Evolutionary conservation across 164 flowering plant species (phyloP), one percentile per base, ranked within the genome.

Genomic region (Liquidambar formosana): DNA sequence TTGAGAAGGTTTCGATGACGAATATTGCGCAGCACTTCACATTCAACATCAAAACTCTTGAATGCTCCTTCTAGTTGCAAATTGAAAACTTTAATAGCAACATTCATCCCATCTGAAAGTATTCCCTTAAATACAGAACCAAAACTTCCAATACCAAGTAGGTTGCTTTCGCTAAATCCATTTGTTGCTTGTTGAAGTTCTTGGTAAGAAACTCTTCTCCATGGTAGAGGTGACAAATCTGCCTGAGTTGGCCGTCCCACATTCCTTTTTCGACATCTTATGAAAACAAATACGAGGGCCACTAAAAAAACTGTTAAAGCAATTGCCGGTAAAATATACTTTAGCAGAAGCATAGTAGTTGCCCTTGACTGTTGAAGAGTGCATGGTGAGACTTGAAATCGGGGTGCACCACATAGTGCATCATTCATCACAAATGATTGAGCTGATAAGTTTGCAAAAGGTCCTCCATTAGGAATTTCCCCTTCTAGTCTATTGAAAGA

Each of bases 401-500:
- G 28, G 18, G 79, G 49, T 0, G 70, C 12, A 28, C 81, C 78
- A 46, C 81, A 79, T 0, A 79, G 75, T 1, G 52, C 79, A 8
- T 33, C 25, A 68, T 80, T 83, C 9, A 53, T 26, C 48, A 71
- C 22, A 21, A 79, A 83, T 18, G 83, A 83, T 38, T 56, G 47
- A 45, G 75, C 76, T 1, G 80, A 61, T 62, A 79, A 68, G 64
- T 68, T 69, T 23, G 16, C 6, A 43, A 83, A 81, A 5, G 73
- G 69, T 12, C 84, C 83, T 22, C 72, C 73, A 0, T 11, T n/a
- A 3, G 81, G 83, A 63, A 79, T 78, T 59, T 82, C 75, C 53
- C 85, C 83, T 57, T 63, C 28, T 0, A 82, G 59, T 23, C 41
- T 53, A 48, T 80, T 82, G 75, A 48, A 71, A n/a, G 85, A 82